Base-by-base conservation (phyloP, 345 rosid species). In the Erucastrum elatum region DNA sequence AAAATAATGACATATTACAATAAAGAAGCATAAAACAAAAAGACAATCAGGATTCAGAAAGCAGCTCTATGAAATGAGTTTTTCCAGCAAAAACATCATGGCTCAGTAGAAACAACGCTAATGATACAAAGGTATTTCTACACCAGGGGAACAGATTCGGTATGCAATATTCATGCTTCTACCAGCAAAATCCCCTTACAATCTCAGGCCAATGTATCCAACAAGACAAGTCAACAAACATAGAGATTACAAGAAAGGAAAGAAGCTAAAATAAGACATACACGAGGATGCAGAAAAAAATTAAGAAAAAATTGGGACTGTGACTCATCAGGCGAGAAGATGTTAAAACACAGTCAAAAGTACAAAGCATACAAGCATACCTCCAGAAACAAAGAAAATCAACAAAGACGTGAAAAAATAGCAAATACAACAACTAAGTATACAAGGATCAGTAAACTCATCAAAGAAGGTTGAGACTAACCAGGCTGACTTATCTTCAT, bases 401-500 rank as follows among this genome's bases (percentile, higher is more conserved):
- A 17, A 64, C 8, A 64, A 56, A 75, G 64, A 16, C 44, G 31
- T 4, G 37, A 6, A 9, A 68, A 68, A 61, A 61, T 2, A 11
- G 63, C 44, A 35, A 46, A 63, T 29, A 64, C 15, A 71, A 77
- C 37, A 11, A 27, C 39, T 10, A 37, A 63, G 60, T 13, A 59
- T 29, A 41, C 4, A 29, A 2, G 31, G 27, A 68, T 9, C 6
- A 0, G 66, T 68, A 70, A n/a, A 63, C 49, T 8, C 62, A 78
- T 71, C 41, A 31, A 63, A 53, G 35, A 15, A 70, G 39, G 46
- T 44, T 17, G 60, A 73, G 71, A 78, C 82, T 66, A 17, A 78
- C 82, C 73, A n/a, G 60, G 68, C 10, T 72, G 77, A 71, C 16
- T 64, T n/a, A 69, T 73, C 21, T 67, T 67, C 78, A 61, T 67